Conservation (phyloP, 2,329 filamentous ascomycete species). For the Grosmannia huntii region DNA sequence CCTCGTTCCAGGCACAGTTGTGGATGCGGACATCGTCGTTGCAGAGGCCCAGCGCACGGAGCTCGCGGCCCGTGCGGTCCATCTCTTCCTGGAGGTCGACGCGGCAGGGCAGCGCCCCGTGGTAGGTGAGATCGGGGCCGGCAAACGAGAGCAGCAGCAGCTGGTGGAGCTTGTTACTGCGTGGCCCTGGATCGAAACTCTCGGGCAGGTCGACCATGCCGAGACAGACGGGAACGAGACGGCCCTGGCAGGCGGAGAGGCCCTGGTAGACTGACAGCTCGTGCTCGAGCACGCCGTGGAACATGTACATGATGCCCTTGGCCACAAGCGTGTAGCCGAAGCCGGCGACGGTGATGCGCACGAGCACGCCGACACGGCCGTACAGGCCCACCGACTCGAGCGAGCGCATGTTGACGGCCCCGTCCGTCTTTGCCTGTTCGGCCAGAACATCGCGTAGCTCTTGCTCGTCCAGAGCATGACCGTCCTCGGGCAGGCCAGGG, state of each 20-base stretch:
- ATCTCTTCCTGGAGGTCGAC: not conserved
- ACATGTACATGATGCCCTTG: not conserved
- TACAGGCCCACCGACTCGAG: not conserved
- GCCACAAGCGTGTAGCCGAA: no score
- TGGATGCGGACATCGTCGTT: not conserved
- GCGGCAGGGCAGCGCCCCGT: not conserved
- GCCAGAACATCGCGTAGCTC: not conserved
- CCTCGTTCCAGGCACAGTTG: not conserved
- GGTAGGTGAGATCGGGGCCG: not conserved
- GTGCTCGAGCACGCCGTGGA: not conserved
- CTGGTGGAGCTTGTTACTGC: not conserved
- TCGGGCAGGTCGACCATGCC: not conserved
- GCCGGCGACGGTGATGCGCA: not conserved
- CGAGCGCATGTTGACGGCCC: not conserved
- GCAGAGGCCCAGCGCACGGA: not conserved
- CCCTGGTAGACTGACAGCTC: not conserved
- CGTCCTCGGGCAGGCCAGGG: no score
- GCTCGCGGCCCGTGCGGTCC: not conserved
- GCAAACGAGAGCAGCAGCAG: not conserved
- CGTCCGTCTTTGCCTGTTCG: not conserved
- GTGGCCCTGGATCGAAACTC: not conserved
- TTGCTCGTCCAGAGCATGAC: not conserved
- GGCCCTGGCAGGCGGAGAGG: not conserved
- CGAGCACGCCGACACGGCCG: not conserved
- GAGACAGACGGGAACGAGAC: not conserved